Base-by-base conservation (phyloP, 768 basidiomycete species). In the Tylopilus vinaceipallidus region DNA sequence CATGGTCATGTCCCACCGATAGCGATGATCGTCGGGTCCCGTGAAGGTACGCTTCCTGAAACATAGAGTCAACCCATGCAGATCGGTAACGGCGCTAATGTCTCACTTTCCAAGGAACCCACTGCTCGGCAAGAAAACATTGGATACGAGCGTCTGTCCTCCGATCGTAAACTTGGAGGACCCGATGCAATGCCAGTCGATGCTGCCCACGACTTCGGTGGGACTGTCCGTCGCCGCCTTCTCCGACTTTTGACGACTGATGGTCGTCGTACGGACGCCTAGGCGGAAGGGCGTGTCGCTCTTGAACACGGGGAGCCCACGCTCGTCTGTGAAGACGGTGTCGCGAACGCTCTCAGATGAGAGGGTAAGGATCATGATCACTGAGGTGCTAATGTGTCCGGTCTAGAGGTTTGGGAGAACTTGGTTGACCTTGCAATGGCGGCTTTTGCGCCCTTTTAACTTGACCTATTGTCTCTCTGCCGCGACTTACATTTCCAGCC, bases 21-120 rank as follows among this genome's bases (percentile, higher is more conserved):
- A 72, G 37, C 49, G 55, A 22, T 49, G 63, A 6, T 64, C 68
- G 35, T 72, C 71, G 1, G 54, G 64, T 0, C 64, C 72, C 4
- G 43, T 61, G 47, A 73, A 73, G 1, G 63, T 58, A 23, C 60
- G 56, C 20, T 56, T 62, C 29, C 60, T 65, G 29, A n/a, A 30
- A 35, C 24, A 14, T 2, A 8, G 20, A 6, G 13, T 20, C 17
- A 24, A 22, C 17, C 33, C 13, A 22, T 38, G 7, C 20, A 41
- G 19, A 8, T 24, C 6, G 22, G 24, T 23, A 10, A 35, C 12
- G 5, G 24, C 12, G 13, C 6, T n/a, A 19, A 9, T 16, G 12
- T 12, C 47, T 52, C 34, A 60, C 60, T 29, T 54, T 49, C 57
- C 53, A 40, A 35, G 32, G 23, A 62, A 23, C 1, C 67, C 66